Conservation (phyloP, 2,329 filamentous ascomycete genomes). For the Monilinia vaccinii-corymbosi region DNA sequence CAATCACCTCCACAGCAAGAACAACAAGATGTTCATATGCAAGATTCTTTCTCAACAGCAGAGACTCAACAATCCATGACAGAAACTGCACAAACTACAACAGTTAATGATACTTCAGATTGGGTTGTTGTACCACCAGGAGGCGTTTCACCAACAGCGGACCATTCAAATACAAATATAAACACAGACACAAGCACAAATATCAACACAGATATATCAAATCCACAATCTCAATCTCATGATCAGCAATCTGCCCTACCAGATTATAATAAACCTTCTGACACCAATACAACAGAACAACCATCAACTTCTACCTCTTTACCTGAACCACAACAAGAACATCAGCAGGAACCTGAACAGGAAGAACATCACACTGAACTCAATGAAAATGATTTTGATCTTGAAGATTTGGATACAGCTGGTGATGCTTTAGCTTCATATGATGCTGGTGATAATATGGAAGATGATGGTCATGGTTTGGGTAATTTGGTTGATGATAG, state of each 20-base stretch:
- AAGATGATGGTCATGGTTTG: constrained; percentile 42
- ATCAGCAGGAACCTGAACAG: constrained; percentile 11
- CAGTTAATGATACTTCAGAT: constrained; percentile 48
- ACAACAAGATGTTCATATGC: constrained; percentile 15
- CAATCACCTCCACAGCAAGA: constrained; percentile 5
- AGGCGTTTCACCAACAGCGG: constrained; percentile 34
- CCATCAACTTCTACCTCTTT: not conserved
- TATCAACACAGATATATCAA: not conserved
- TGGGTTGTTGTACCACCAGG: constrained; percentile 69
- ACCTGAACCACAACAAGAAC: constrained; percentile 5
- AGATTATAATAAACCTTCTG: not conserved
- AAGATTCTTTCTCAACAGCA: constrained; percentile 4
- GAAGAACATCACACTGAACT: constrained; percentile 23
- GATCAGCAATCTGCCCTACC: not conserved
- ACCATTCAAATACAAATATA: constrained; percentile 4
- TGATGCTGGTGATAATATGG: constrained; percentile 40
- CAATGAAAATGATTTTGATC: constrained; percentile 52
- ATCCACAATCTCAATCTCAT: not conserved
- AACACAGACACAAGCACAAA: not conserved
- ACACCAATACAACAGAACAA: constrained; percentile 3
- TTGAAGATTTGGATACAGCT: constrained; percentile 60
- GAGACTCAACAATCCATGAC: constrained; percentile 12
- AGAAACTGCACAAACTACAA: constrained; percentile 12
- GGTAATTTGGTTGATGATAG: constrained; percentile 62
- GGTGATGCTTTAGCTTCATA: constrained; percentile 63